Evolutionary conservation across 2,329 filamentous ascomycete species (phyloP).

Genomic region (Juglanconis oblonga): DNA sequence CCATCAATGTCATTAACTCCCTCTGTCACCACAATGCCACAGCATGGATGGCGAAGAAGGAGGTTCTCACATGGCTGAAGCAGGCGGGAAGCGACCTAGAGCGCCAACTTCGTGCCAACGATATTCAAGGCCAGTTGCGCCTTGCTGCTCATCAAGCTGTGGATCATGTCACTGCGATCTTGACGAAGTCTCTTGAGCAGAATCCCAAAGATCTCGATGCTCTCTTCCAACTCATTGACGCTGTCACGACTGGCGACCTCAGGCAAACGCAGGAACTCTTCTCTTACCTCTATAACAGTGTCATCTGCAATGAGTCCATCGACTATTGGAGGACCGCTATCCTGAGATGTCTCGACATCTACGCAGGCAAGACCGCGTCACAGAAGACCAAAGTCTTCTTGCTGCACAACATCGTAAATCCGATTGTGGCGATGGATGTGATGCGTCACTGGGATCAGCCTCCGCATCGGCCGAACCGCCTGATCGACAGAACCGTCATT

Average conservation of each 20-base stretch:
- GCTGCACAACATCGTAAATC: constrained; percentile 89
- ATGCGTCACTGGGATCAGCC: constrained; percentile 73
- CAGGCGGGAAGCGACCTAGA: constrained; percentile 76
- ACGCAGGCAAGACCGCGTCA: constrained; percentile 71
- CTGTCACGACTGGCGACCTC: constrained; percentile 78
- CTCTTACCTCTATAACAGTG: constrained; percentile 77
- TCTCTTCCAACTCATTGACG: constrained; percentile 80
- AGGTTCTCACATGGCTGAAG: constrained; percentile 59
- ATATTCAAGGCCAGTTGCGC: constrained; percentile 68
- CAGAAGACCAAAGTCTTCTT: constrained; percentile 93
- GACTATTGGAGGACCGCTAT: constrained; percentile 83
- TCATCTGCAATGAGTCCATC: constrained; percentile 80
- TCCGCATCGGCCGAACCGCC: constrained; percentile 48
- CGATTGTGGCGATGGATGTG: constrained; percentile 93
- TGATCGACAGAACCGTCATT: constrained; percentile 84
- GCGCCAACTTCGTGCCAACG: constrained; percentile 66
- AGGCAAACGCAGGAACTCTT: constrained; percentile 73
- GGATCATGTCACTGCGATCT: constrained; percentile 81
- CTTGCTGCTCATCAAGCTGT: constrained; percentile 85
- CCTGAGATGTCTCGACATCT: constrained; percentile 82
- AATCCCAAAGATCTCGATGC: constrained; percentile 76
- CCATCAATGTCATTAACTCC: constrained; percentile 80
- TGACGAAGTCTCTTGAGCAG: constrained; percentile 75
- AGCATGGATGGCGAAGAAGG: constrained; percentile 69
- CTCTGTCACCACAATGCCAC: constrained; percentile 66